Conservation (phyloP, 345 rosid species). For the Atalantia buxifolia region DNA sequence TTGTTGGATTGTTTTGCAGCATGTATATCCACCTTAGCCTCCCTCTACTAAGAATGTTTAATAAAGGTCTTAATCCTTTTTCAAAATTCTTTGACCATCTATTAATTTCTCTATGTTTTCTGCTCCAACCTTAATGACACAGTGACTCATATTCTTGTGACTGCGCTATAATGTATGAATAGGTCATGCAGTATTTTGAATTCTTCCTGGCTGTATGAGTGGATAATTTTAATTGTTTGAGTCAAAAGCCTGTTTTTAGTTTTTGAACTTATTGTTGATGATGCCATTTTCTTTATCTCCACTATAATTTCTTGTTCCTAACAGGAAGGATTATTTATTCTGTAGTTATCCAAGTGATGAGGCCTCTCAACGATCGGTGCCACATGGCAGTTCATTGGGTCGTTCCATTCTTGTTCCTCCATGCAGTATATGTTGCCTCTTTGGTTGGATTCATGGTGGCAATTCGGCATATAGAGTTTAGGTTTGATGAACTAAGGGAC, state of each 20-base stretch:
- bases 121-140: neutral
- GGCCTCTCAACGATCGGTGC: constrained; percentile 58
- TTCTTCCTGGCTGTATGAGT: neutral
- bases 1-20: neutral
- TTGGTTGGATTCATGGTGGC: constrained; percentile 61
- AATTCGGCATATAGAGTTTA: constrained; percentile 74
- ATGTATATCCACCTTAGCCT: neutral
- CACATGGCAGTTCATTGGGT: constrained; percentile 60
- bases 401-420: constrained; percentile 55
- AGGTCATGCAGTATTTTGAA: neutral
- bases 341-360: constrained; percentile 60
- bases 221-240: neutral
- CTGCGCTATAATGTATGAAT: neutral
- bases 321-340: constrained; percentile 16
- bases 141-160: neutral
- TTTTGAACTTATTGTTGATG: neutral
- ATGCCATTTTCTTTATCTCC: neutral
- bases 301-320: constrained; percentile 13
- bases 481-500: constrained; percentile 83
- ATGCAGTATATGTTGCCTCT: constrained; percentile 47
- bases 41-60: neutral
- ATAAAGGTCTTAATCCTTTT: neutral
- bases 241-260: neutral
- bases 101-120: neutral
- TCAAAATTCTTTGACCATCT: neutral